Evolutionary conservation across 768 basidiomycete species (phyloP).

Genomic region (Pleurotus sapidus): DNA sequence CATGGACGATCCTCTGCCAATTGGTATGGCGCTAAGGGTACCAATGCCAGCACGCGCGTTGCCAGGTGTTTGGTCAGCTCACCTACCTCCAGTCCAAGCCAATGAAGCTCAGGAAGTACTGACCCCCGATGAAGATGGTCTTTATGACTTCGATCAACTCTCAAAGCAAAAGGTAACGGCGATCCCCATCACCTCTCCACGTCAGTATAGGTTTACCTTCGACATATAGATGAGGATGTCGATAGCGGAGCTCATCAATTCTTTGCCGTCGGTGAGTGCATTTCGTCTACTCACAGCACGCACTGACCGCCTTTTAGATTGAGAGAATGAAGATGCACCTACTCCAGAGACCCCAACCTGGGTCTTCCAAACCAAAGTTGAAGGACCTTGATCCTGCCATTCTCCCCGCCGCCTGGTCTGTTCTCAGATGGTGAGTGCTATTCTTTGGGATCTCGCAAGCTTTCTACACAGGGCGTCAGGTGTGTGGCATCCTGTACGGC

Average conservation of each 20-base stretch:
- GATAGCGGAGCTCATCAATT: conserved; percentile 41
- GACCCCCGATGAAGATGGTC: conserved; percentile 28
- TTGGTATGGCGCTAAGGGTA: conserved; percentile 60
- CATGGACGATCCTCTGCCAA: conserved; percentile 55
- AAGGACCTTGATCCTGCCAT: conserved; percentile 47
- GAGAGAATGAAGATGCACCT: conserved; percentile 60
- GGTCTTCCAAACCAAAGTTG: conserved; percentile 52
- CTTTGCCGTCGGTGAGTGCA: conserved; percentile 45
- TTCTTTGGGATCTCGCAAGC: not conserved
- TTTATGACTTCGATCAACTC: conserved; percentile 54
- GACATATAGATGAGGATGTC: conserved; percentile 40
- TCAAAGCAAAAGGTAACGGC: not conserved
- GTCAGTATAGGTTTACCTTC: not conserved
- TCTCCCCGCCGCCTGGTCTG: conserved; percentile 60
- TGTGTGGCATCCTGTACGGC: conserved; percentile 73
- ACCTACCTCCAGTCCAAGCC: not conserved
- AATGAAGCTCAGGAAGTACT: not conserved
- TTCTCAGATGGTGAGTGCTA: conserved; percentile 53
- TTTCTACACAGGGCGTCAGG: conserved; percentile 29
- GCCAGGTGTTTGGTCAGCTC: not conserved
- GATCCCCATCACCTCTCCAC: not conserved
- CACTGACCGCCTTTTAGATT: conserved; percentile 31
- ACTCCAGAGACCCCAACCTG: conserved; percentile 43
- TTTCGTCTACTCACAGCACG: not conserved
- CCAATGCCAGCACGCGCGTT: conserved; percentile 19